phyloP scores from a whole-genome alignment of 129 eudicot genomes.

The Centella asiatica region DNA sequence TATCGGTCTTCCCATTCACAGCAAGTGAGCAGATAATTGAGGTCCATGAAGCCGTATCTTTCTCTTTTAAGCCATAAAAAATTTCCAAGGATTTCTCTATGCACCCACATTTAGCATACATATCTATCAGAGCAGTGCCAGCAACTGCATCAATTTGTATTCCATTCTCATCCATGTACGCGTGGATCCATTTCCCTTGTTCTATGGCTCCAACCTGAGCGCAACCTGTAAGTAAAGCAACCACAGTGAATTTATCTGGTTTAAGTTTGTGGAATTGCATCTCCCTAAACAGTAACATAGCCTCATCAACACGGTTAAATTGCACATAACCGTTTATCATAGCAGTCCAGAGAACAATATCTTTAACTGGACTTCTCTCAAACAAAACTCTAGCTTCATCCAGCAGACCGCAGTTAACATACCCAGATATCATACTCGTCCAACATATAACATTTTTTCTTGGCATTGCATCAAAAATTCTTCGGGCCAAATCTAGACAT shows the following conservation, averaged over 20 bases:
- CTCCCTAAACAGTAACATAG: slow-evolving; percentile 9
- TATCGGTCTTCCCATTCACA: slow-evolving; percentile 26
- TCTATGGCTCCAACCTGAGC: slow-evolving; percentile 20
- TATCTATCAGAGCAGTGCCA: slow-evolving; percentile 24
- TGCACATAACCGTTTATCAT: slow-evolving; percentile 27
- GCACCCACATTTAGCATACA: slow-evolving; percentile 42
- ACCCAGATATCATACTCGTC: slow-evolving; percentile 37
- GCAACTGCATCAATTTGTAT: slow-evolving; percentile 23
- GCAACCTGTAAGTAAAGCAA: slow-evolving; percentile 16
- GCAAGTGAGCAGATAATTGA: slow-evolving; percentile 28
- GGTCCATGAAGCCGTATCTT: slow-evolving; percentile 58
- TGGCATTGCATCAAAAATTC: slow-evolving; percentile 35
- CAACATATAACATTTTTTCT: slow-evolving; percentile 29
- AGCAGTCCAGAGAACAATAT: slow-evolving; percentile 28
- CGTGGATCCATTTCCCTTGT: slow-evolving; percentile 31
- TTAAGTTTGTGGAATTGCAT: slow-evolving; percentile 22
- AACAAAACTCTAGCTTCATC: slow-evolving; percentile 28
- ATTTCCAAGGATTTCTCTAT: slow-evolving; percentile 18
- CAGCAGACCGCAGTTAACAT: slow-evolving; percentile 14
- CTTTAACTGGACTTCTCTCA: slow-evolving; percentile 21
- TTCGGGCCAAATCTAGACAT: slow-evolving; percentile 20
- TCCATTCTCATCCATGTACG: slow-evolving; percentile 41
- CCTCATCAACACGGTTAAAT: slow-evolving; percentile 25
- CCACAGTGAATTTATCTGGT: slow-evolving; percentile 30
- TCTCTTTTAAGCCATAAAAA: slow-evolving; percentile 24